A percentile compares a stretch with the other conserved stretches of the same genome.
Conservation (phyloP, 164 flowering plant species). For the Nymphaea thermarum region DNA sequence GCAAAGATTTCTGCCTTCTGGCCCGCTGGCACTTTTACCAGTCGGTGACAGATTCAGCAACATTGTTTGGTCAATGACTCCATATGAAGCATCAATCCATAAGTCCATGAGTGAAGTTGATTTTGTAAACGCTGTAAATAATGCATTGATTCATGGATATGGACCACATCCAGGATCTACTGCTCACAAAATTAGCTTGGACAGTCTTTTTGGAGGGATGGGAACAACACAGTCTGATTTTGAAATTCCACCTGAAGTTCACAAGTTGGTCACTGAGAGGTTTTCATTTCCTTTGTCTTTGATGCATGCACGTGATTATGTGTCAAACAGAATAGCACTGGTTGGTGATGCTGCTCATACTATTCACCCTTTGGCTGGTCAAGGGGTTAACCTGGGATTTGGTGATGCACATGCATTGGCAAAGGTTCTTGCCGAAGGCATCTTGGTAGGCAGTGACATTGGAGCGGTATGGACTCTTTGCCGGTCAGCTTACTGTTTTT, state of each 20-base stretch:
- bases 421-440: constrained; percentile 64
- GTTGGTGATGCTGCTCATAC: constrained; percentile 98
- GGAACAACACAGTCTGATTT: constrained; percentile 42
- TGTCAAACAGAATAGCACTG: constrained; percentile 56
- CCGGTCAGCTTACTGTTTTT: background rate
- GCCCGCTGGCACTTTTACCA: constrained; percentile 94
- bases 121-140: constrained; percentile 63
- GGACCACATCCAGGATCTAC: constrained; percentile 76
- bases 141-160: constrained; percentile 74
- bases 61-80: constrained; percentile 96
- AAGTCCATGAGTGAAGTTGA: constrained; percentile 55
- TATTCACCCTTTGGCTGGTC: constrained; percentile 98
- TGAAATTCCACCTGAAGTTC: constrained; percentile 78
- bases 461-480: constrained; percentile 55
- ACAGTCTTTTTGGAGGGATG: constrained; percentile 30
- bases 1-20: constrained; percentile 90
- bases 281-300: constrained; percentile 90
- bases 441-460: constrained; percentile 71
- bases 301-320: constrained; percentile 68
- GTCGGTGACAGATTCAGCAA: constrained; percentile 85
- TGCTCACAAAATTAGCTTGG: constrained; percentile 24
- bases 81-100: constrained; percentile 46
- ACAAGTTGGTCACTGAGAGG: constrained; percentile 62
- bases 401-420: constrained; percentile 77
- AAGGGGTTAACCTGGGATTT: constrained; percentile 96